Evolutionary conservation across 352 stramenopile genomes (phyloP), one percentile per base, ranked within the genome.

Genomic region (Globisporangium sylvaticum): DNA sequence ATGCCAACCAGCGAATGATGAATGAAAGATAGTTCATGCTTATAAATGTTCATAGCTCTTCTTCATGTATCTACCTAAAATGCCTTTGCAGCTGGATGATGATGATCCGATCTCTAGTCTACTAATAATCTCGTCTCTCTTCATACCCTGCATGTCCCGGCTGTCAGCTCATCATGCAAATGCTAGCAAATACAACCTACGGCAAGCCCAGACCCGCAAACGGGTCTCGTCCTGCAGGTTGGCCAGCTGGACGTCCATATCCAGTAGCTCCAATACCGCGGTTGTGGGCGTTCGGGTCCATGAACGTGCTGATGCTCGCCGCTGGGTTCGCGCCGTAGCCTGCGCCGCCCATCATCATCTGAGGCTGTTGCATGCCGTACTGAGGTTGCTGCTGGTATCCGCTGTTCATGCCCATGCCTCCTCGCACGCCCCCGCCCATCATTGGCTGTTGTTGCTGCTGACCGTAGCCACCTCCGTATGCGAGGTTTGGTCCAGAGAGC

Each of bases 181-280:
- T 46, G 20, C 18, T 46, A 7, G 53, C 8, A 20, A n/a, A 68
- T n/a, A 71, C 56, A 84, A 71, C 61, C 61, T 81, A 70, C 4
- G 83, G 83, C 62, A 91, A 63, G n/a, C 84, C 87, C 24, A 92
- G 69, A 9, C 87, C 87, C 6, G 87, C 84, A 71, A 94, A 94
- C 46, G 87, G 87, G 59, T 94, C 87, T 59, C 84, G 52, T 44
- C 71, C 75, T 3, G 67, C 44, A 20, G 64, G 62, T 5, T 60
- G 55, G 15, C 65, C 71, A 46, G 39, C 14, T 34, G 46, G 63
- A 25, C 32, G 62, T 18, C 27, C 54, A 31, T 62, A 58, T 12
- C 60, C 57, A 31, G 20, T 18, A 60, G 48, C 42, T 58, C 64
- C 55, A 27, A 52, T 62, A 15, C 6, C n/a, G 29, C 42, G 48